These are phyloP conservation scores for Ostreobium quekettii DNA, from an alignment of 139 green algal genomes.

Conservation along the genomic window DNA sequence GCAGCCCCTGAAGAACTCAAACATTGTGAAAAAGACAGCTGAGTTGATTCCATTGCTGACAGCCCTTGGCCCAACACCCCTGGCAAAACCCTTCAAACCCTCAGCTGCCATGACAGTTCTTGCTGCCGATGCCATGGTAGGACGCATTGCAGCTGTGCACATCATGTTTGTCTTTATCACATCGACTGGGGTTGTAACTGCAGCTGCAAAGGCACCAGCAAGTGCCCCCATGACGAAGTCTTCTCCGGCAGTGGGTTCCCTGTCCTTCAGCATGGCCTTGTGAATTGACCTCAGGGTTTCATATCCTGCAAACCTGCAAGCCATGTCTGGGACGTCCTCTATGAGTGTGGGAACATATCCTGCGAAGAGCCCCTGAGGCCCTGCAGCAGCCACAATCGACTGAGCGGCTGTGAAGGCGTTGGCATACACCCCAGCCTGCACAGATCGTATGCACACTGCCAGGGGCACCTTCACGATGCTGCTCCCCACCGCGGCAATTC, in stretches of 20 bases:
- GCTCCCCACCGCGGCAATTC: slow-evolving; percentile 36
- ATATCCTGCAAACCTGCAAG: slow-evolving; percentile 85
- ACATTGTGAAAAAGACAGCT: slow-evolving; percentile 88
- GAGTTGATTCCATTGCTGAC: slow-evolving; percentile 82
- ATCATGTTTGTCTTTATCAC: slow-evolving; percentile 95
- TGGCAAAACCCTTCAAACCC: slow-evolving; percentile 44
- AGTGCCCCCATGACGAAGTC: slow-evolving; percentile 72
- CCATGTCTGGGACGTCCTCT: slow-evolving; percentile 89
- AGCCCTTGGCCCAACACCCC: slow-evolving; percentile 64
- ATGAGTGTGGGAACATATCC: slow-evolving; percentile 80
- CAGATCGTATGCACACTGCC: slow-evolving; percentile 80
- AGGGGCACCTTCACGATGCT: slow-evolving; percentile 73
- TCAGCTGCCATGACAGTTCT: slow-evolving; percentile 29
- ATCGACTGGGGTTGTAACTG: slow-evolving; percentile 84
- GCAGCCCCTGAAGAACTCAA: too few relatives aligned
- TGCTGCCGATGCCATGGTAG: slow-evolving; percentile 45
- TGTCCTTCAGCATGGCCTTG: slow-evolving; percentile 21
- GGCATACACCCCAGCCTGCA: slow-evolving; percentile 76
- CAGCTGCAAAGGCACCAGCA: slow-evolving; percentile 70
- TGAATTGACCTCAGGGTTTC: slow-evolving; percentile 64
- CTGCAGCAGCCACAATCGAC: slow-evolving; percentile 52
- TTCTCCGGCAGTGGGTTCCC: slow-evolving; percentile 39
- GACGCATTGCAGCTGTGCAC: slow-evolving; percentile 55
- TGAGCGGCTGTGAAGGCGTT: slow-evolving; percentile 61
- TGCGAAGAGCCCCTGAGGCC: slow-evolving; percentile 65